phyloP scores from a whole-genome alignment of 225 moss, liverwort and hornwort species.

The Rhytidiadelphus loreus region DNA sequence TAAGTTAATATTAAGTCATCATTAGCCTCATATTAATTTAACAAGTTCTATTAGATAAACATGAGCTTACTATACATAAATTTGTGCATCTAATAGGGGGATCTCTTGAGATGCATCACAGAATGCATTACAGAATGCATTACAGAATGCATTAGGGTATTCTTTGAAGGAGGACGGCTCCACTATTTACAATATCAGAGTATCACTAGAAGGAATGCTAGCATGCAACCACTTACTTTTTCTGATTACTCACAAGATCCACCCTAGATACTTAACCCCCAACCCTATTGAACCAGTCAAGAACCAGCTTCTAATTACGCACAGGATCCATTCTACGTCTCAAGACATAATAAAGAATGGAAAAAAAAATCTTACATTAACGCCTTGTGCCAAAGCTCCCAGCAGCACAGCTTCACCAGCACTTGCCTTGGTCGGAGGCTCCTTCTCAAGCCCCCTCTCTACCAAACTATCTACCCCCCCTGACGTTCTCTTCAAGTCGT shows the following conservation, averaged over 20 bases:
- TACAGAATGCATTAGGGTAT: neutral
- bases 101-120: neutral
- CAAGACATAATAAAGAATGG: neutral
- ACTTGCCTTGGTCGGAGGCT: constrained; percentile 44
- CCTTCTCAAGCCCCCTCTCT: constrained; percentile 34
- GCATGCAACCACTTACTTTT: neutral
- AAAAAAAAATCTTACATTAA: constrained; percentile 40
- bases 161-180: neutral
- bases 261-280: neutral
- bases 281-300: neutral
- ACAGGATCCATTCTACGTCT: neutral
- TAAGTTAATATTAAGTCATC: neutral
- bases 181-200: neutral
- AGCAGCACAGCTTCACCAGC: constrained; percentile 69
- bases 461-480: constrained; percentile 25
- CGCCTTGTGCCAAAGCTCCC: constrained; percentile 80
- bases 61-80: neutral
- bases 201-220: neutral
- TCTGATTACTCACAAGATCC: neutral
- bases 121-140: neutral
- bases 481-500: constrained; percentile 1
- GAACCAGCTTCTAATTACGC: neutral
- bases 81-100: neutral
- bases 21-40: too few species aligned
- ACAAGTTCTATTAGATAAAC: neutral